Evolutionary conservation across 1,284 basidiomycete species (phyloP).

Genomic region (Pseudozyma pruni): DNA sequence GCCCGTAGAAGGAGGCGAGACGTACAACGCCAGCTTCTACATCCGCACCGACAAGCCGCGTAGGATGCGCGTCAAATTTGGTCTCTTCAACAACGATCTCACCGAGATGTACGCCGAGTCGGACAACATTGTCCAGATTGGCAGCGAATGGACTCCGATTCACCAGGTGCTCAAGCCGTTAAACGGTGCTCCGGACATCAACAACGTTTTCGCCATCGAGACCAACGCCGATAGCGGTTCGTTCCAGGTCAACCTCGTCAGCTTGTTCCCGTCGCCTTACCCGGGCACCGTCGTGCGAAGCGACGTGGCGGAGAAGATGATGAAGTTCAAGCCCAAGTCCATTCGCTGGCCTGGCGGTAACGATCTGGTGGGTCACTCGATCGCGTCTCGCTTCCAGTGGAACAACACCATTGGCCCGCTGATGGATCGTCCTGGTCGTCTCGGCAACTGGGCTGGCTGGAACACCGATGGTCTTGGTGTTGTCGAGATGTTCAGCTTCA

Average conservation of each 20-base stretch:
- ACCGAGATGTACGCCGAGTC: constrained; percentile 4
- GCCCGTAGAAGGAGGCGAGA: constrained; percentile 30
- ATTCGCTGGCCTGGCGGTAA: constrained; percentile 78
- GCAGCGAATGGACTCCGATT: constrained; percentile 39
- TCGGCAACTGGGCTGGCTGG: constrained; percentile 72
- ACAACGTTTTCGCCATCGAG: constrained; percentile 53
- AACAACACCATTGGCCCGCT: constrained; percentile 73
- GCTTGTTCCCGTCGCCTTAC: constrained; percentile 48
- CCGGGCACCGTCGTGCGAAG: constrained; percentile 47
- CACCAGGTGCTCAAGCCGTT: constrained; percentile 5
- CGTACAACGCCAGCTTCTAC: constrained; percentile 52
- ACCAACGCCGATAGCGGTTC: constrained; percentile 13
- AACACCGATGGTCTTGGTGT: constrained; percentile 72
- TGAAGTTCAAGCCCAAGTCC: constrained; percentile 75
- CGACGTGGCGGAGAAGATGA: constrained; percentile 76
- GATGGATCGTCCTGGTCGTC: constrained; percentile 71
- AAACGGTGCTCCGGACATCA: constrained; percentile 18
- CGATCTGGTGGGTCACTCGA: constrained; percentile 71
- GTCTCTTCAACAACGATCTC: constrained; percentile 30
- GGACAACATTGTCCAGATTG: constrained; percentile 1
- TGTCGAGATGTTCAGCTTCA: constrained; percentile 76
- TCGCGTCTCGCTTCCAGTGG: constrained; percentile 76
- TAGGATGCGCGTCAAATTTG: constrained; percentile 17
- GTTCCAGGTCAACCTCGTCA: constrained; percentile 53
- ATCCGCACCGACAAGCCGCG: constrained; percentile 33